Base-by-base conservation (phyloP, 257 asterid species). In the Primulina huaijiensis region DNA sequence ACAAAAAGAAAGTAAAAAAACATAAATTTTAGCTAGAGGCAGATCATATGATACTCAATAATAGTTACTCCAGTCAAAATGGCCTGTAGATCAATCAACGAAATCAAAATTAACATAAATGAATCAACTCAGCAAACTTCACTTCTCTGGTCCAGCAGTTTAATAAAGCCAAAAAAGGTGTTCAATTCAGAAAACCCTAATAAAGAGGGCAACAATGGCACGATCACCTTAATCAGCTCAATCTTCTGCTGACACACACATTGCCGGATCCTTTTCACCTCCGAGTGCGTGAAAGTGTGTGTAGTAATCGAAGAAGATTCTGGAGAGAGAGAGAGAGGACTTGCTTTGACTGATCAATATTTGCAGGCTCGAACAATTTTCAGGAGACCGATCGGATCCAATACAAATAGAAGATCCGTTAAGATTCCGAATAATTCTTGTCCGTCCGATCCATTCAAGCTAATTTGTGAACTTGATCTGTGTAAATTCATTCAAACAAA, bases 301-400 rank as follows among this genome's bases (percentile, higher is more conserved):
- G 16, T 8, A 40, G 58, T 33, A 70, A 75, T 80, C 79, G 76
- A 77, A 76, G 88, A 80, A 77, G 82, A 77, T 67, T 80, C 86
- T 38, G 77, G 80, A 72, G 72, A 64, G 8, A 69, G 12, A 69
- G 52, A 29, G n/a, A n/a, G n/a, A 34, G 0, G 7, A 8, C n/a
- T 3, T 60, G 6, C 34, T 31, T 31, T 4, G 34, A 31, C 34
- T 31, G 34, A 27, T 1, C 30, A 27, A 27, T 27, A 27, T 27
- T 27, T 1, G 30, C 30, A 27, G 30, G 30, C 30, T 27, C 30
- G 0, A 3, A 27, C 30, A 27, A 3, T 27, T 27, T 27, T 3
- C 30, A 0, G 2, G 2, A 1, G 3, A 27, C 30, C 30, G 30
- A 1, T 27, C 3, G 30, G 30, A 27, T 27, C 30, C 30, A 27